Conservation (phyloP, 2,329 filamentous ascomycete species). For the Ophiostoma triangulosporum region DNA sequence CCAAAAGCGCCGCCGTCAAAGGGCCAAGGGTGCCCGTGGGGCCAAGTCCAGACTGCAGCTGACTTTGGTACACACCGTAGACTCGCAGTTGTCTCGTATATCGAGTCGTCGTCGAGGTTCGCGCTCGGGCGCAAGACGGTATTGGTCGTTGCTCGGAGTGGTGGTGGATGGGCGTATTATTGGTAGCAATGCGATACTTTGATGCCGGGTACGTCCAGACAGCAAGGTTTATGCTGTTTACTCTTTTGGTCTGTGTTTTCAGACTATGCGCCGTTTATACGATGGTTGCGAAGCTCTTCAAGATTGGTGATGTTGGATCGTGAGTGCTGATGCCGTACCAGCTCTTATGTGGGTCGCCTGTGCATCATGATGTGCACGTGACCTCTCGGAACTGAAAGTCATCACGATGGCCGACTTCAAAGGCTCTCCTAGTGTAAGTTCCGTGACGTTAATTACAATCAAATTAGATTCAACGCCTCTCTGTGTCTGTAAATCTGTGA, state of each 20-base stretch:
- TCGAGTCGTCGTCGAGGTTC: neutral
- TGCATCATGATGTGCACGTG: too few species aligned
- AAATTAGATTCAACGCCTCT: too few species aligned
- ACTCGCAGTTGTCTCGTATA: too few species aligned
- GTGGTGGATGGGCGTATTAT: neutral
- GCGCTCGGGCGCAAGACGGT: neutral
- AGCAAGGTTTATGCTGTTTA: neutral
- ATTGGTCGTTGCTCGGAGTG: neutral
- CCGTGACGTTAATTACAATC: too few species aligned
- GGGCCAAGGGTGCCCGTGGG: neutral
- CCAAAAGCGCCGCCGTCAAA: neutral
- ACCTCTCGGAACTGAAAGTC: too few species aligned
- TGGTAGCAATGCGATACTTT: neutral
- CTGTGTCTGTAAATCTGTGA: too few species aligned
- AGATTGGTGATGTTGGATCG: neutral
- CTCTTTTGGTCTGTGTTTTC: neutral
- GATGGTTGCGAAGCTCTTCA: neutral
- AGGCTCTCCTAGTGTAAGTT: too few species aligned
- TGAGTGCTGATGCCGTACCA: neutral
- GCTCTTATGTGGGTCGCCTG: too few species aligned
- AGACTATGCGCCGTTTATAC: neutral
- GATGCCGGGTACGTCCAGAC: neutral
- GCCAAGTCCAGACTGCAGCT: too few species aligned
- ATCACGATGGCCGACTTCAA: too few species aligned
- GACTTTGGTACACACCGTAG: too few species aligned